These are phyloP conservation scores for Geotrichum citri-aurantii DNA, from an alignment of 1,139 yeast genomes.

Conservation along the genomic window DNA sequence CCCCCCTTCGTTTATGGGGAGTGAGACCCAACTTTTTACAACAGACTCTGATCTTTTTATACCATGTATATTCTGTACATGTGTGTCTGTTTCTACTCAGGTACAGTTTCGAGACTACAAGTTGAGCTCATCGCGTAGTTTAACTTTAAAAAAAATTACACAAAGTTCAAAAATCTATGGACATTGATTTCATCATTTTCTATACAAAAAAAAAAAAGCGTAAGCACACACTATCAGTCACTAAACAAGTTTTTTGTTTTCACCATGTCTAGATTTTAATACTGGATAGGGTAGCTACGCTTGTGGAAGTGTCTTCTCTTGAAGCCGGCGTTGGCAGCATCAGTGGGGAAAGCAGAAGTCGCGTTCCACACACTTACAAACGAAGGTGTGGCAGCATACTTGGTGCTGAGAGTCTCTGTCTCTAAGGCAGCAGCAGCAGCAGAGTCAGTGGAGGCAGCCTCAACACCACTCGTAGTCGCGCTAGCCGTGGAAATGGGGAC, in stretches of 20 bases:
- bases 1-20: too few species aligned
- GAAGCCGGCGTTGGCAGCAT: neutral
- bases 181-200: neutral
- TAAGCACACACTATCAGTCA: neutral
- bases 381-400: neutral
- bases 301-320: neutral
- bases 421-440: neutral
- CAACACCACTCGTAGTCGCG: neutral
- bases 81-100: neutral
- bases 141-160: neutral
- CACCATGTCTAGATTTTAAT: neutral
- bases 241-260: neutral
- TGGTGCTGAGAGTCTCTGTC: neutral
- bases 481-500: conserved; percentile 12
- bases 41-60: too few species aligned
- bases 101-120: too few species aligned
- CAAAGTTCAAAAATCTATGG: too few species aligned
- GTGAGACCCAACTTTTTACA: too few species aligned
- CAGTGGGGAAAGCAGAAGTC: neutral
- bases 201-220: neutral
- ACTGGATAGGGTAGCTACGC: neutral
- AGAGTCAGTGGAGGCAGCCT: neutral
- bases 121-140: too few species aligned
- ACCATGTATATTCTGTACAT: neutral
- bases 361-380: neutral